These are phyloP conservation scores for Ceratonia siliqua DNA, from an alignment of 306 rosid species.

Conservation along the genomic window DNA sequence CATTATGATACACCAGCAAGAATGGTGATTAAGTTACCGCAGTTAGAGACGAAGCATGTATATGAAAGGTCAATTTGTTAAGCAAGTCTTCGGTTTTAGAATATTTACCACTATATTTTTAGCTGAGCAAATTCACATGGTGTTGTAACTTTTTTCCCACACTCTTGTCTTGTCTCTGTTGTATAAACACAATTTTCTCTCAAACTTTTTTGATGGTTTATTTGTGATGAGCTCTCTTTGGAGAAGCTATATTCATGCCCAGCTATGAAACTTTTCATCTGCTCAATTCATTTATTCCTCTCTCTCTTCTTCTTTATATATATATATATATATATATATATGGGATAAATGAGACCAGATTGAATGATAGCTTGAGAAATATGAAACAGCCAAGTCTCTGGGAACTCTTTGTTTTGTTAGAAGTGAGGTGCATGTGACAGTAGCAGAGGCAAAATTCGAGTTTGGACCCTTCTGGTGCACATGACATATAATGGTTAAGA, in stretches of 20 bases:
- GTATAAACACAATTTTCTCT: slow-evolving; percentile 49
- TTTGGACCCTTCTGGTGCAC: neutral
- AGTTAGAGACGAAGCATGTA: slow-evolving; percentile 52
- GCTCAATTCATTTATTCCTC: neutral
- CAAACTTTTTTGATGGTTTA: slow-evolving; percentile 3
- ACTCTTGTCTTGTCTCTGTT: slow-evolving; percentile 37
- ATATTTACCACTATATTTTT: slow-evolving; percentile 39
- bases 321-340: no score
- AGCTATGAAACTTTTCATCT: slow-evolving; percentile 2
- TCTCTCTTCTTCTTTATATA: neutral
- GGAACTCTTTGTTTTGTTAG: neutral
- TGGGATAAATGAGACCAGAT: neutral
- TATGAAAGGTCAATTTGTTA: slow-evolving; percentile 52
- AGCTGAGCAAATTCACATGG: slow-evolving; percentile 39
- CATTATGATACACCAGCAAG: slow-evolving; percentile 37
- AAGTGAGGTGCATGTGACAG: no score
- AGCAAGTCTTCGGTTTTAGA: slow-evolving; percentile 48
- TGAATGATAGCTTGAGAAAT: neutral
- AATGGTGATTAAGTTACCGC: slow-evolving; percentile 38
- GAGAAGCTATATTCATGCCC: neutral
- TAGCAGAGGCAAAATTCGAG: neutral
- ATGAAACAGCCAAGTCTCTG: neutral
- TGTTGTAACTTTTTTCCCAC: slow-evolving; percentile 40
- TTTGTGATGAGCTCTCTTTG: slow-evolving; percentile 25
- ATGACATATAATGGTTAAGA: neutral